Evolutionary conservation across 305 asterid genomes (phyloP).

Genomic region (Plantago coronopus): DNA sequence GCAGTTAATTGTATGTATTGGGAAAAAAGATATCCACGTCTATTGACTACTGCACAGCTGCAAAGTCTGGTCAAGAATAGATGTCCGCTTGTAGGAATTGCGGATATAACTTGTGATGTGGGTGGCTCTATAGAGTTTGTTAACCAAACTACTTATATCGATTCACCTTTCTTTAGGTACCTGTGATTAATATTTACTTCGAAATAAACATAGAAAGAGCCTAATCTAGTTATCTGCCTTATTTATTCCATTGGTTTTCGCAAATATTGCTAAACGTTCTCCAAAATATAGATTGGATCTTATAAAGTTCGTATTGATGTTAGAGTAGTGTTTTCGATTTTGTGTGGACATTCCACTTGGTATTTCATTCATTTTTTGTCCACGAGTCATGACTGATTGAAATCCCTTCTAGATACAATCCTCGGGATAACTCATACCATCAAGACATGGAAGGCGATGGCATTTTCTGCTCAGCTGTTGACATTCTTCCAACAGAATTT

Average conservation of each 20-base stretch:
- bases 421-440: conserved; percentile 62
- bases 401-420: conserved; percentile 59
- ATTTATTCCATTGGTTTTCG: no score
- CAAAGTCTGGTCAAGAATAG: conserved; percentile 62
- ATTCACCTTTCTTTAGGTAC: conserved; percentile 93
- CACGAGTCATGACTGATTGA: conserved; percentile 15
- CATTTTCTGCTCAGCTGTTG: conserved; percentile 80
- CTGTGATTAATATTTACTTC: neutral
- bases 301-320: neutral
- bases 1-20: conserved; percentile 97
- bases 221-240: no score
- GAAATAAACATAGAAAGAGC: neutral
- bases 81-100: conserved; percentile 77
- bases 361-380: conserved; percentile 7
- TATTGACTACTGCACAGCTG: conserved; percentile 62
- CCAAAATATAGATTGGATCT: no score
- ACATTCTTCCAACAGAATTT: conserved; percentile 93
- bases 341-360: neutral
- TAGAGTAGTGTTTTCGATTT: conserved; percentile 8
- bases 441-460: conserved; percentile 78
- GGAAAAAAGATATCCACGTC: conserved; percentile 85
- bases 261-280: no score
- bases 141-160: conserved; percentile 67
- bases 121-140: conserved; percentile 87
- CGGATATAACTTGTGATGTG: conserved; percentile 86